Evolutionary conservation across 305 asterid species (phyloP), one percentile per base, ranked within the genome.

Genomic region (Fraxinus velutina): DNA sequence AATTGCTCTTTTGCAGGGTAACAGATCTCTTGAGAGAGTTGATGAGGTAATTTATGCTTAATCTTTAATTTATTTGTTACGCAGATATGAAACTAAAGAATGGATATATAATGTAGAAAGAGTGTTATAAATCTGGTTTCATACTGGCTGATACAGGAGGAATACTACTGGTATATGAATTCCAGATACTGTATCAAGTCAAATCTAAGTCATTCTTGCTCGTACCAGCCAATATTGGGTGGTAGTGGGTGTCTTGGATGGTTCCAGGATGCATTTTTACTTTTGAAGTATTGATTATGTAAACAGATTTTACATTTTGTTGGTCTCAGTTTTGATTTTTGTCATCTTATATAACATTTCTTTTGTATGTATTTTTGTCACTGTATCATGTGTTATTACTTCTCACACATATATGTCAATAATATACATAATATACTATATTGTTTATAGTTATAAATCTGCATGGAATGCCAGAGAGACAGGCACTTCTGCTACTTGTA

Each of bases 21-120:
- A 90, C 62, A 97, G 90, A 79, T 74, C 92, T 83, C 91, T 87
- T 80, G 98, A 89, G 76, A 96, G 96, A 86, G 98, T 91, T 86
- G 98, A 96, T 71, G 99, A 94, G 97, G 99, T 96, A 89, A 78
- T 76, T 17, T 83, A 32, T 60, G 36, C 60, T 12, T 75, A 55
- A 2, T 57, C 32, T 15, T 77, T 50, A 44, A 33, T 78, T 79
- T 42, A 6, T 82, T 17, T 5, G 8, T 62, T 73, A 60, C 60
- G 39, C 37, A 29, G 13, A 64, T 64, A 29, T 52, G 22, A n/a
- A 33, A 81, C 57, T 39, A 30, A 19, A 68, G 36, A 57, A 34
- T 30, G 47, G 62, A 57, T 64, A 42, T 47, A 36, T 4, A 29
- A 68, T 12, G 42, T 68, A 12, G 39, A 68, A 68, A 29, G 72